phyloP scores from a whole-genome alignment of 331 rosid genomes.

The Spiraea crenata region DNA sequence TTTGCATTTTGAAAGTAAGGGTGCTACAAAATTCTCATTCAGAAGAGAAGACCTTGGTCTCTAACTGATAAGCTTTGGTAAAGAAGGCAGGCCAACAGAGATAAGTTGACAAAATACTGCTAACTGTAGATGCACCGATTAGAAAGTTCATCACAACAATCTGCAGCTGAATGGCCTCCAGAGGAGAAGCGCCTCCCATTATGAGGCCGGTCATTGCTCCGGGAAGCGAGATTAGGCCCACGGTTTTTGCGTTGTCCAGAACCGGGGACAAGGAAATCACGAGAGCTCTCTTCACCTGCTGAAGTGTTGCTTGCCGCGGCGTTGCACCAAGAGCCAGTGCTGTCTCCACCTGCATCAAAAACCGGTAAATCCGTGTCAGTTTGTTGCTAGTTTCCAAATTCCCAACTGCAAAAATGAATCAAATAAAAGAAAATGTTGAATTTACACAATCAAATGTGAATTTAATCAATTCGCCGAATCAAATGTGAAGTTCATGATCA shows the following conservation, averaged over 20 bases:
- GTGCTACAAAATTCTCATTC: slow-evolving; percentile 20
- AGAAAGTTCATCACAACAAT: slow-evolving; percentile 94
- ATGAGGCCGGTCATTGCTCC: slow-evolving; percentile 98
- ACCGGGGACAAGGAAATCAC: slow-evolving; percentile 78
- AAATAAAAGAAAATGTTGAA: background rate
- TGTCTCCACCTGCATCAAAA: slow-evolving; percentile 67
- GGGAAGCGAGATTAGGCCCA: slow-evolving; percentile 82
- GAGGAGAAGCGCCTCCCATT: slow-evolving; percentile 96
- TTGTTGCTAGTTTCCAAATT: too few relatives aligned
- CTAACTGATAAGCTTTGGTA: slow-evolving; percentile 82
- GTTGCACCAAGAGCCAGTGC: slow-evolving; percentile 96
- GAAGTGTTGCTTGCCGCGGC: slow-evolving; percentile 79
- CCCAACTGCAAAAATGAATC: background rate
- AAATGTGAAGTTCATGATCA: too few relatives aligned
- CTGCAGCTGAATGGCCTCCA: slow-evolving; percentile 92
- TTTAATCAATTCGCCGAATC: too few relatives aligned
- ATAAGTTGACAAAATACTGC: slow-evolving; percentile 84
- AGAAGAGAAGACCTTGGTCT: slow-evolving; percentile 56
- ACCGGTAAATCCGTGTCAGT: background rate
- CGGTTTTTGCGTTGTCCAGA: slow-evolving; percentile 91
- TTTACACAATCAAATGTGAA: background rate
- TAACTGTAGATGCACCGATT: slow-evolving; percentile 87
- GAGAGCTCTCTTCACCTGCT: slow-evolving; percentile 86
- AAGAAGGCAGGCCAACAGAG: slow-evolving; percentile 91
- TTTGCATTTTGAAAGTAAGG: background rate